Evolutionary conservation across 2,329 filamentous ascomycete species (phyloP), one percentile per base, ranked within the genome.

Genomic region (Cryphonectria naterciae): DNA sequence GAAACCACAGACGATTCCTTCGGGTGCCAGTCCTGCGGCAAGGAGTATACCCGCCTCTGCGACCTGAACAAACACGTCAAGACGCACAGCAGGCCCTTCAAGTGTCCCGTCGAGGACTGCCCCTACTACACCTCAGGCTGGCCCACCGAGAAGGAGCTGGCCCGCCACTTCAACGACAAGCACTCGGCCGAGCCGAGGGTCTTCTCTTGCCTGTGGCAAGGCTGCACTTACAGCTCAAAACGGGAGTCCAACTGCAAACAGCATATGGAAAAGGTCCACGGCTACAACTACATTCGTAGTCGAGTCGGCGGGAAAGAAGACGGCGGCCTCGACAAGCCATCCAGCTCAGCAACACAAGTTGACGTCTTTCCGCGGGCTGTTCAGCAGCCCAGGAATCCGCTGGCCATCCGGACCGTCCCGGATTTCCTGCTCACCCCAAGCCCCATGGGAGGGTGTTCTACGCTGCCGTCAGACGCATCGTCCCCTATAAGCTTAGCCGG

Each of bases 191-290:
- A 86, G 22, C 91, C 92, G n/a, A 83, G 85, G 25, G 84, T 90
- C 74, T 93, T 88, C 80, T 85, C 87, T 75, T 95, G 92, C 82
- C 80, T 85, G 37, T 94, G 86, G 77, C 80, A 84, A 37, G 86
- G 86, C 15, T 94, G 92, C 83, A 85, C 87, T 1, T 94, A 94
- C 82, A 85, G 87, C 61, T 93, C 91, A 41, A 94, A 94, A 83
- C 87, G 92, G 71, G 90, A 93, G 81, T 92, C 89, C 74, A 95
- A 95, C 79, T 93, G 91, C 86, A 94, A 94, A 81, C 92, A 94
- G 78, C 92, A 95, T 80, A 94, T 94, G 92, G 92, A 94, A 82
- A 94, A 94, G 79, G 88, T 90, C 1, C 92, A 95, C 77, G 86
- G 87, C 68, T 94, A 90, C 88, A 81, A 84, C 25, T 95, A 95